These are phyloP conservation scores for Leccinum angustisporum DNA, from an alignment of 1,284 basidiomycete genomes.

Conservation along the genomic window DNA sequence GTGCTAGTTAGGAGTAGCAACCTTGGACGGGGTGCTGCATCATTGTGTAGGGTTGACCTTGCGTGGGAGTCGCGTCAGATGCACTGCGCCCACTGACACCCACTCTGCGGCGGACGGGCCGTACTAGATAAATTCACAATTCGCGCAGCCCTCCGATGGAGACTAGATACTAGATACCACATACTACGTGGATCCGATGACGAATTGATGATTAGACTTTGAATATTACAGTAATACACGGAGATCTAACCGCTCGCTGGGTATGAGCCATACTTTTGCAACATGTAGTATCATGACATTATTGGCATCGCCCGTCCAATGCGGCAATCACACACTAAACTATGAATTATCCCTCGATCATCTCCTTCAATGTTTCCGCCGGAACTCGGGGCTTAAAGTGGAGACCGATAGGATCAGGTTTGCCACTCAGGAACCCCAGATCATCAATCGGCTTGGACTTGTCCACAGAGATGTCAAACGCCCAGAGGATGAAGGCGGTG, in stretches of 20 bases:
- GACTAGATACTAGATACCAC: not conserved
- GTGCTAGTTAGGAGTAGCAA: constrained; percentile 4
- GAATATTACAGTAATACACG: not conserved
- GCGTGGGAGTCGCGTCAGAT: not conserved
- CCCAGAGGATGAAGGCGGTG: not conserved
- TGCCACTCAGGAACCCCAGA: not conserved
- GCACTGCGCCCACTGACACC: not conserved
- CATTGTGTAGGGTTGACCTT: not conserved
- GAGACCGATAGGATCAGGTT: not conserved
- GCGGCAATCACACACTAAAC: not conserved
- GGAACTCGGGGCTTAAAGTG: not conserved
- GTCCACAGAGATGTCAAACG: not conserved
- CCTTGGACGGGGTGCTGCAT: constrained; percentile 3
- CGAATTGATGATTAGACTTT: not conserved
- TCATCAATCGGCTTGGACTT: not conserved
- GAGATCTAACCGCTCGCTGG: not conserved
- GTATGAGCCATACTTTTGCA: not conserved
- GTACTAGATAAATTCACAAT: not conserved
- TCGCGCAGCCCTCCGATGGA: not conserved
- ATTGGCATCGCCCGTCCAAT: not conserved
- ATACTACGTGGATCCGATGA: not conserved
- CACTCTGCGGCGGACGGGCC: not conserved
- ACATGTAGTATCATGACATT: not conserved
- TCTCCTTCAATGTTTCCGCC: not conserved
- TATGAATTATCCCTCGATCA: not conserved